Evolutionary conservation across 2,329 filamentous ascomycete species (phyloP).

Genomic region (Aspergillus vadensis): DNA sequence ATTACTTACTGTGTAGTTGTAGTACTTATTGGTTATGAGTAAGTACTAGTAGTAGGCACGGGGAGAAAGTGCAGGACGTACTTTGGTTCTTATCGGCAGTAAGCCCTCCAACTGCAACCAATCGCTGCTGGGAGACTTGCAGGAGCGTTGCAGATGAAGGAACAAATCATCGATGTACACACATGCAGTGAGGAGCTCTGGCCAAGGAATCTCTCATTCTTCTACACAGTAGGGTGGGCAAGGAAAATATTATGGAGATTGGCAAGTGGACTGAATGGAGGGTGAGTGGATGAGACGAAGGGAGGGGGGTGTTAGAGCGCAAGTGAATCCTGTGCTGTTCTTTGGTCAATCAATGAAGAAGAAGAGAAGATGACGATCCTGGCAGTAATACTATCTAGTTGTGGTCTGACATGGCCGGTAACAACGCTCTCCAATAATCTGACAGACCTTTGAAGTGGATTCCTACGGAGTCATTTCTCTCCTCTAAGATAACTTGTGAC

Average conservation of each 20-base stretch:
- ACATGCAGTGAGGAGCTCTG: constrained; percentile 16
- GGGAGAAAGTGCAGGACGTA: constrained; percentile 2
- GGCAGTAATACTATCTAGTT: background rate
- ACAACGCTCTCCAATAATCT: background rate
- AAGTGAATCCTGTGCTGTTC: background rate
- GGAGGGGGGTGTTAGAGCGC: too few relatives aligned
- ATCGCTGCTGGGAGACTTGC: constrained; percentile 20
- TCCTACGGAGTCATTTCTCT: background rate
- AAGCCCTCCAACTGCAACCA: constrained; percentile 8
- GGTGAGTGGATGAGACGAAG: background rate
- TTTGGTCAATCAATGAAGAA: background rate
- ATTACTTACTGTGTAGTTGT: background rate
- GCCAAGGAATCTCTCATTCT: constrained; percentile 6
- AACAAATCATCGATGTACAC: constrained; percentile 26
- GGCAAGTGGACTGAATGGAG: constrained; percentile 8
- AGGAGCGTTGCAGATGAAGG: constrained; percentile 17
- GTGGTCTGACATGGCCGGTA: background rate
- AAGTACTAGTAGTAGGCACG: background rate
- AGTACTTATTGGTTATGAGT: too few relatives aligned
- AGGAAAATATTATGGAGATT: background rate
- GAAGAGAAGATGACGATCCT: background rate
- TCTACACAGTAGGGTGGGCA: constrained; percentile 4
- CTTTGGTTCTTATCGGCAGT: constrained; percentile 23
- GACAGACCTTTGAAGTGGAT: background rate
- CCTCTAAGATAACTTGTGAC: background rate